Base-by-base conservation (phyloP, 106 monocot genomes). In the Acorus calamus region DNA sequence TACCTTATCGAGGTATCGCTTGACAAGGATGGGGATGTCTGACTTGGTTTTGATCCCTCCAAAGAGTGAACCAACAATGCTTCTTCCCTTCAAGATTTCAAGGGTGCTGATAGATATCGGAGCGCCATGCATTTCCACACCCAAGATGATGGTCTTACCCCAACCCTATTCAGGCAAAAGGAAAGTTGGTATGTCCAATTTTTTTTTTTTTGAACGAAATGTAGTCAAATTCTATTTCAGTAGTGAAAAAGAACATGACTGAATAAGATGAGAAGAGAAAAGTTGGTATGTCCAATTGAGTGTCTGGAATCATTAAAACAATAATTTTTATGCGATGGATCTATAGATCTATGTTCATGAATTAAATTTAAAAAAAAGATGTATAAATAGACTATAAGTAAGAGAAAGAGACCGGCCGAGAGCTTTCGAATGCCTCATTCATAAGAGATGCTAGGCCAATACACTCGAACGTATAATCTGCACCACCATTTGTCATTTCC, bases 71-170 rank as follows among this genome's bases (percentile, higher is more conserved):
- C 93, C 93, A 13, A 71, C 71, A 4, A 96, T 55, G 6, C 69
- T 74, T 73, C 63, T 90, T 7, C 93, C 90, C 2, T 45, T 11
- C 52, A 90, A 63, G 0, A 87, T 53, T 6, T 80, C 76, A 2
- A 6, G 3, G 3, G 84, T 42, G 43, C 61, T 28, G 5, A 96
- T 57, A 55, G 56, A 64, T 5, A 90, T 3, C 3, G 90, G 87
- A 3, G 70, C 42, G 0, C 80, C 76, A 56, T 87, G 77, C 87
- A 77, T 85, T 66, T 96, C 84, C 60, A 90, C 76, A 2, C 94
- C 94, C 43, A 96, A 69, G 70, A 93, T 68, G 7, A 93, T 75
- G 9, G 88, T 93, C 61, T 88, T 86, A 2, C 93, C 93, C 80
- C 80, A 72, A 5, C 89, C 89, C 89, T 89, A 65, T 28, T 28